Conservation (phyloP, 2,329 filamentous ascomycete genomes). For the Clarireedia monteithiana region DNA sequence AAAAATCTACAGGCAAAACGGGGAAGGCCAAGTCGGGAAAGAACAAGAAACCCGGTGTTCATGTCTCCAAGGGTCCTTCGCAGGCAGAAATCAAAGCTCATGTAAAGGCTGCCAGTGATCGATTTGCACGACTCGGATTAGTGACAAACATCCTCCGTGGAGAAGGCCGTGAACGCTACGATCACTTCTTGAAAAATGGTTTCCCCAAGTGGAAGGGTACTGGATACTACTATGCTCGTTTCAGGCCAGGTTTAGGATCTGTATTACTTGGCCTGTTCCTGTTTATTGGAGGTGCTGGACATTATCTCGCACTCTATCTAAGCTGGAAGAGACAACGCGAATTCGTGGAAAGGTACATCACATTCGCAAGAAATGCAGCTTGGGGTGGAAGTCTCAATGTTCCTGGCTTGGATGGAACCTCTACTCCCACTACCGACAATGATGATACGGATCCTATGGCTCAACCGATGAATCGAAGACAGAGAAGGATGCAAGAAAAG, state of each 20-base stretch:
- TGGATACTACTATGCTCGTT: conserved; percentile 95
- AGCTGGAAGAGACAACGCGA: conserved; percentile 84
- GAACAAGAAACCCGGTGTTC: conserved; percentile 50
- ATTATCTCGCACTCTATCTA: conserved; percentile 81
- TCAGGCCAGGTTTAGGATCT: conserved; percentile 80
- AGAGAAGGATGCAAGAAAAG: conserved; percentile 83
- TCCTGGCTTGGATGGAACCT: conserved; percentile 51
- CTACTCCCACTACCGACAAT: conserved; percentile 37
- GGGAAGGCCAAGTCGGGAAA: conserved; percentile 40
- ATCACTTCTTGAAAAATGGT: conserved; percentile 86
- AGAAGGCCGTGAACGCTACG: conserved; percentile 75
- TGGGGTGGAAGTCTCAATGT: conserved; percentile 73
- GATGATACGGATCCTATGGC: conserved; percentile 41
- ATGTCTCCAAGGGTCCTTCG: conserved; percentile 63
- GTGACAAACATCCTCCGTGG: conserved; percentile 83
- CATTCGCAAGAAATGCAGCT: conserved; percentile 76
- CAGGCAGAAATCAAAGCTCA: conserved; percentile 69
- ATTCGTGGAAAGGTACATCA: conserved; percentile 87
- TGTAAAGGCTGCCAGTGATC: conserved; percentile 72
- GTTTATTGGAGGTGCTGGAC: conserved; percentile 72
- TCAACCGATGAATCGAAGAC: conserved; percentile 67
- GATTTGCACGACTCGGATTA: conserved; percentile 76
- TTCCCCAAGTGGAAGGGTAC: conserved; percentile 97
- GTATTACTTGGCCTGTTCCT: conserved; percentile 78
- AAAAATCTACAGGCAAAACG: conserved; percentile 45